Evolutionary conservation across 768 basidiomycete species (phyloP).

Genomic region (Clathrus columnatus): DNA sequence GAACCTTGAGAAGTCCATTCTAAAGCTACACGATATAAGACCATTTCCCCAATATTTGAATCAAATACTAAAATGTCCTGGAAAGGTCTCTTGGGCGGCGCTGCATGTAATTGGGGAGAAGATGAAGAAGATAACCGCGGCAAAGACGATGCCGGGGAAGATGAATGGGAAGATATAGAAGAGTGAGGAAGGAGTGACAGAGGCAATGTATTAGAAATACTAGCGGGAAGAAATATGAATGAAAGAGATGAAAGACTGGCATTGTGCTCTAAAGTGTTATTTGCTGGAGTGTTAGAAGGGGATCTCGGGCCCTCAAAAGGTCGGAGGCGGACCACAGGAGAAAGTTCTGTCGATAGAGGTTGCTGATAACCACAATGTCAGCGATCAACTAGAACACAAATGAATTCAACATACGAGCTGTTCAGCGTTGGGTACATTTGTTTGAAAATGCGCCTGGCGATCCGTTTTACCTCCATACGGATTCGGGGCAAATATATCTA

Average conservation of each 20-base stretch:
- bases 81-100: slow-evolving; percentile 28
- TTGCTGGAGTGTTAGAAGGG: slow-evolving; percentile 19
- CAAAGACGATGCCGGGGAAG: slow-evolving; percentile 16
- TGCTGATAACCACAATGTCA: slow-evolving; percentile 28
- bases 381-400: neutral
- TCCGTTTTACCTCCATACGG: slow-evolving; percentile 68
- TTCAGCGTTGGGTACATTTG: slow-evolving; percentile 44
- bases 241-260: slow-evolving; percentile 33
- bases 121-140: slow-evolving; percentile 23
- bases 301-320: slow-evolving; percentile 19
- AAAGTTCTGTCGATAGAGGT: slow-evolving; percentile 43
- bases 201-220: slow-evolving; percentile 27
- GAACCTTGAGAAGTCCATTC: slow-evolving; percentile 24
- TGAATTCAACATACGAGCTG: slow-evolving; percentile 35
- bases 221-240: slow-evolving; percentile 42
- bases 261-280: neutral
- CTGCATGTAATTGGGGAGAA: slow-evolving; percentile 18
- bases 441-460: slow-evolving; percentile 49
- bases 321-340: slow-evolving; percentile 49
- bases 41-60: slow-evolving; percentile 44
- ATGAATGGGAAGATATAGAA: slow-evolving; percentile 13
- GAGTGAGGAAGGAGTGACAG: slow-evolving; percentile 31
- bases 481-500: slow-evolving; percentile 70
- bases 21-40: slow-evolving; percentile 44
- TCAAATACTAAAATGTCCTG: slow-evolving; percentile 68